Percentiles rank a stretch among this genome's conserved stretches.
Evolutionary conservation across 805 yeast genomes (phyloP).

Genomic region (Yamadazyma laniorum): DNA sequence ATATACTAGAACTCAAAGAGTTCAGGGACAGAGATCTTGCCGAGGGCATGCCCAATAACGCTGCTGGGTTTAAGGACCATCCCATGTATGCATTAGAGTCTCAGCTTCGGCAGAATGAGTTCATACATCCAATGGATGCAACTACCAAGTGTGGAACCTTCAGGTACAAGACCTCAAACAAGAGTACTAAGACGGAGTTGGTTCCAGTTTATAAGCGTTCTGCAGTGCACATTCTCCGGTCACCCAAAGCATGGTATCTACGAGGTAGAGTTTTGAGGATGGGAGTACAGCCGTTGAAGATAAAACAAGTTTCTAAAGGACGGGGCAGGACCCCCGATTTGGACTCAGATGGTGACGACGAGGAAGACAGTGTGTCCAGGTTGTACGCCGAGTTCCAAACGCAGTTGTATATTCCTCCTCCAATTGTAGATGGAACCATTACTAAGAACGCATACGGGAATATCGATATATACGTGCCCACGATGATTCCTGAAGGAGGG

Average conservation of each 20-base stretch:
- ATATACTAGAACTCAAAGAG: slow-evolving; percentile 58
- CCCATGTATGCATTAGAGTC: slow-evolving; percentile 81
- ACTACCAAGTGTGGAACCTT: slow-evolving; percentile 65
- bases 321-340: slow-evolving; percentile 9
- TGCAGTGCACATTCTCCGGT: slow-evolving; percentile 60
- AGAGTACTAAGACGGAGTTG: slow-evolving; percentile 29
- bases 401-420: slow-evolving; percentile 63
- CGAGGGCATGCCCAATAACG: slow-evolving; percentile 86
- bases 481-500: slow-evolving; percentile 85
- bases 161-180: slow-evolving; percentile 36
- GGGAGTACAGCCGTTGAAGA: slow-evolving; percentile 66
- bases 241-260: slow-evolving; percentile 86
- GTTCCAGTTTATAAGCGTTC: slow-evolving; percentile 67
- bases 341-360: slow-evolving; percentile 35
- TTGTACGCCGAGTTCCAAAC: slow-evolving; percentile 82
- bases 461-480: slow-evolving; percentile 70
- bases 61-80: slow-evolving; percentile 82
- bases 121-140: slow-evolving; percentile 62
- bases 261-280: slow-evolving; percentile 70
- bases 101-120: slow-evolving; percentile 70
- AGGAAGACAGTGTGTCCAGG: slow-evolving; percentile 54
- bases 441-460: slow-evolving; percentile 80
- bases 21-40: slow-evolving; percentile 58
- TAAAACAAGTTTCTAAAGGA: slow-evolving; percentile 14
- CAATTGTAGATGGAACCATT: slow-evolving; percentile 62